phyloP scores from a whole-genome alignment of 2,329 filamentous ascomycete genomes.

The Penicillium sp. region DNA sequence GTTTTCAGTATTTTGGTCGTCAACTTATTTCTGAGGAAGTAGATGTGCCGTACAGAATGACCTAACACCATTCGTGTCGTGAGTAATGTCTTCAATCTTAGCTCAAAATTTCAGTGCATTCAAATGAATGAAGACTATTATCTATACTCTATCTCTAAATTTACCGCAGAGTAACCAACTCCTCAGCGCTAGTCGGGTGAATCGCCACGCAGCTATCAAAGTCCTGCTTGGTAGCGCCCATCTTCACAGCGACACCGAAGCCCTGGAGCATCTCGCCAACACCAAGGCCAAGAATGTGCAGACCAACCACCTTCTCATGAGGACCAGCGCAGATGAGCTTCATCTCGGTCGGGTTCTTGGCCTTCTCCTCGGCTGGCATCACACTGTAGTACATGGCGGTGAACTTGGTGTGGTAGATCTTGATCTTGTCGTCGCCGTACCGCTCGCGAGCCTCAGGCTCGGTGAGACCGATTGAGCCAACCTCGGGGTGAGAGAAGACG shows the following conservation, averaged over 20 bases:
- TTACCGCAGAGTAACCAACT: constrained; percentile 61
- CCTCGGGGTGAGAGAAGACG: constrained; percentile 55
- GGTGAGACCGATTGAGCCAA: constrained; percentile 53
- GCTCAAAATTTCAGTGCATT: not conserved
- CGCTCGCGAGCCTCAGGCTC: constrained; percentile 51
- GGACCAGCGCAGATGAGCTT: constrained; percentile 53
- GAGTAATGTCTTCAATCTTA: not conserved
- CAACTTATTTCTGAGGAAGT: not conserved
- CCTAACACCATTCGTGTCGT: not conserved
- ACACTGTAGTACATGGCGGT: constrained; percentile 53
- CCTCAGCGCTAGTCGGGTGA: constrained; percentile 75
- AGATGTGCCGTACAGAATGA: not conserved
- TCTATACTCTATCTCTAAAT: constrained; percentile 6
- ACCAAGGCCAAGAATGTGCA: constrained; percentile 52
- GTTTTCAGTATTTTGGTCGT: not conserved
- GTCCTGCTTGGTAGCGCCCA: constrained; percentile 77
- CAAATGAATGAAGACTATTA: too few species aligned
- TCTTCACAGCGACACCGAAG: constrained; percentile 76
- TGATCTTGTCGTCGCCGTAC: constrained; percentile 54
- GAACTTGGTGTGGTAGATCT: constrained; percentile 54
- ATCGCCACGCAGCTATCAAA: constrained; percentile 76
- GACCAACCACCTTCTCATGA: constrained; percentile 54
- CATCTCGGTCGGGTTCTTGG: constrained; percentile 53
- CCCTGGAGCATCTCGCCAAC: constrained; percentile 71
- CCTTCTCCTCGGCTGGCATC: constrained; percentile 51